These are phyloP conservation scores for Petunia axillaris DNA, from an alignment of 257 asterid species.

Conservation along the genomic window DNA sequence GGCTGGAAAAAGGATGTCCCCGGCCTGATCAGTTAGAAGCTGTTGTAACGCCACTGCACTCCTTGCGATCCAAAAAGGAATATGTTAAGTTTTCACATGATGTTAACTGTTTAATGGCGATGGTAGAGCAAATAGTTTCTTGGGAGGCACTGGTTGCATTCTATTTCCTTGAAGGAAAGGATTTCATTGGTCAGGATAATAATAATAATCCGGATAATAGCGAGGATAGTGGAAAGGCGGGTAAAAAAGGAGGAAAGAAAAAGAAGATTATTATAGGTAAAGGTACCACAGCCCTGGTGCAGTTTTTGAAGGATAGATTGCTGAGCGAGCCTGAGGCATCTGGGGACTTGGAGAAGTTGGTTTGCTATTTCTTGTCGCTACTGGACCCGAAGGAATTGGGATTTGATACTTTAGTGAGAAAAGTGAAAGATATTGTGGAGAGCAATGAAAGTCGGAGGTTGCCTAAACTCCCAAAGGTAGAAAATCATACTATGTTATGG, in stretches of 20 bases:
- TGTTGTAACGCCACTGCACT: slow-evolving; percentile 36
- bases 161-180: slow-evolving; percentile 62
- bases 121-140: slow-evolving; percentile 61
- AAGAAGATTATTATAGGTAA: slow-evolving; percentile 70
- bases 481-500: slow-evolving; percentile 3
- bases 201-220: slow-evolving; percentile 23
- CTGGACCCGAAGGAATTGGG: slow-evolving; percentile 57
- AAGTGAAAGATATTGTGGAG: slow-evolving; percentile 86
- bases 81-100: slow-evolving; percentile 50
- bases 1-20: slow-evolving; percentile 36
- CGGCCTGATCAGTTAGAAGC: slow-evolving; percentile 39
- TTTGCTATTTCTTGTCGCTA: slow-evolving; percentile 41
- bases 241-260: slow-evolving; percentile 63
- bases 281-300: slow-evolving; percentile 68
- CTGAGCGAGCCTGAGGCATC: slow-evolving; percentile 35
- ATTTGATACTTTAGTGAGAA: slow-evolving; percentile 53
- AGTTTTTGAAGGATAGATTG: slow-evolving; percentile 68
- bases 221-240: slow-evolving; percentile 29
- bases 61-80: slow-evolving; percentile 47
- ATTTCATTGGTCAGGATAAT: slow-evolving; percentile 26
- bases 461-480: slow-evolving; percentile 97
- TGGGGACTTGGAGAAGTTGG: slow-evolving; percentile 34
- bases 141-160: slow-evolving; percentile 81
- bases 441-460: slow-evolving; percentile 89
- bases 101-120: slow-evolving; percentile 47